A percentile compares a stretch with the other conserved stretches of the same genome.
Evolutionary conservation across 2,329 filamentous ascomycete species (phyloP).

Genomic region (Calonectria crousiana): DNA sequence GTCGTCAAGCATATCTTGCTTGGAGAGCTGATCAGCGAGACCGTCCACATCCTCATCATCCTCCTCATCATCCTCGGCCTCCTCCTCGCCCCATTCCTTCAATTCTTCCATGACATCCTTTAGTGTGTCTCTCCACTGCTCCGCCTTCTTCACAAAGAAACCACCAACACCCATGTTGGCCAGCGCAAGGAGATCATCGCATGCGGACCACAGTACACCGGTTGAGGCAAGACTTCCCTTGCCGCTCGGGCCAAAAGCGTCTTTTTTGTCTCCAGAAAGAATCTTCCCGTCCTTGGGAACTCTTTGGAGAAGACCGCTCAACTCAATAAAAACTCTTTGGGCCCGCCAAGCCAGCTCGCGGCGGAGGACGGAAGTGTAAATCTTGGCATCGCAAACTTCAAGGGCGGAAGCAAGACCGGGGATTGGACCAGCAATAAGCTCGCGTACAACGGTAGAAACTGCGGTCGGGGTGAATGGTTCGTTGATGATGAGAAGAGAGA

Average conservation of each 20-base stretch:
- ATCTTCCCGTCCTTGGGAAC: slow-evolving; percentile 71
- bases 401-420: slow-evolving; percentile 80
- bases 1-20: slow-evolving; percentile 74
- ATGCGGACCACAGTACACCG: slow-evolving; percentile 85
- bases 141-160: slow-evolving; percentile 77
- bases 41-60: slow-evolving; percentile 62
- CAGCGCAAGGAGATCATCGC: slow-evolving; percentile 77
- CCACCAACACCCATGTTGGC: slow-evolving; percentile 76
- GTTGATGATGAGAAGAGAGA: slow-evolving; percentile 88
- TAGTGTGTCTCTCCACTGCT: slow-evolving; percentile 80
- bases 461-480: slow-evolving; percentile 87
- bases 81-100: slow-evolving; percentile 87
- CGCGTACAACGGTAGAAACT: slow-evolving; percentile 75
- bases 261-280: slow-evolving; percentile 47
- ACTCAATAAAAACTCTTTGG: slow-evolving; percentile 71
- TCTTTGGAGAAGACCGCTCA: slow-evolving; percentile 69
- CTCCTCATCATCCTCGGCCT: slow-evolving; percentile 69
- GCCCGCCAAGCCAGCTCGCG: slow-evolving; percentile 72
- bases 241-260: slow-evolving; percentile 51
- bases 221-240: slow-evolving; percentile 74
- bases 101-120: slow-evolving; percentile 88
- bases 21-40: slow-evolving; percentile 49
- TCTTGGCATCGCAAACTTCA: slow-evolving; percentile 70
- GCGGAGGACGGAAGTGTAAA: slow-evolving; percentile 74
- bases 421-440: slow-evolving; percentile 79